A percentile compares a stretch with the other conserved stretches of the same genome.
Evolutionary conservation across 228 moss, liverwort and hornwort species (phyloP).

Genomic region (Sphagnum fallax): DNA sequence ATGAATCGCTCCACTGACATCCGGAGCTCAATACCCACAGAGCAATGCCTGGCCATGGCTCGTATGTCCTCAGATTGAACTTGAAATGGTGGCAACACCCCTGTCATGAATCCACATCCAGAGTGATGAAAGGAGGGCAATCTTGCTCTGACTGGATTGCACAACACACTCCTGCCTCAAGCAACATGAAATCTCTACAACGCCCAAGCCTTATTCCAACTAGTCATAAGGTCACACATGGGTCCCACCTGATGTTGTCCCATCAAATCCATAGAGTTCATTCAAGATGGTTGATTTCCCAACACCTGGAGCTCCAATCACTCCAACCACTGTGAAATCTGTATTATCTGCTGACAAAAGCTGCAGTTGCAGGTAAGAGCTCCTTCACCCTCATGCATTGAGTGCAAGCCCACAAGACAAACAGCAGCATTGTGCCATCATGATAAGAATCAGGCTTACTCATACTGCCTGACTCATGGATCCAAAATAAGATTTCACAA

Average conservation of each 20-base stretch:
- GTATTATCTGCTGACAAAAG: conserved; percentile 89
- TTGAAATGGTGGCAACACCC: conserved; percentile 74
- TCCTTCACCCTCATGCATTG: not conserved
- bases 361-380: conserved; percentile 42
- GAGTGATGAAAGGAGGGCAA: not conserved
- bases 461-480: too few relatives aligned
- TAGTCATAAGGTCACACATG: too few relatives aligned
- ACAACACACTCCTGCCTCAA: too few relatives aligned
- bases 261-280: conserved; percentile 81
- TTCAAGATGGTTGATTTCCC: conserved; percentile 96
- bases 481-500: too few relatives aligned
- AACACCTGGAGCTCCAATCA: conserved; percentile 77
- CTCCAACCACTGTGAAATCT: conserved; percentile 87
- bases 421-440: too few relatives aligned
- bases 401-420: too few relatives aligned
- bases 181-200: too few relatives aligned
- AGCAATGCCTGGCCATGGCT: conserved; percentile 77
- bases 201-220: too few relatives aligned
- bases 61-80: conserved; percentile 79
- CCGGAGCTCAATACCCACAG: conserved; percentile 90
- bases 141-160: too few relatives aligned
- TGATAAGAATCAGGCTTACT: too few relatives aligned
- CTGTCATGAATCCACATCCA: conserved; percentile 11
- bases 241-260: not conserved
- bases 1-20: conserved; percentile 82